Conservation (phyloP, 352 stramenopile genomes). For the Halophytophthora batemanensis region DNA sequence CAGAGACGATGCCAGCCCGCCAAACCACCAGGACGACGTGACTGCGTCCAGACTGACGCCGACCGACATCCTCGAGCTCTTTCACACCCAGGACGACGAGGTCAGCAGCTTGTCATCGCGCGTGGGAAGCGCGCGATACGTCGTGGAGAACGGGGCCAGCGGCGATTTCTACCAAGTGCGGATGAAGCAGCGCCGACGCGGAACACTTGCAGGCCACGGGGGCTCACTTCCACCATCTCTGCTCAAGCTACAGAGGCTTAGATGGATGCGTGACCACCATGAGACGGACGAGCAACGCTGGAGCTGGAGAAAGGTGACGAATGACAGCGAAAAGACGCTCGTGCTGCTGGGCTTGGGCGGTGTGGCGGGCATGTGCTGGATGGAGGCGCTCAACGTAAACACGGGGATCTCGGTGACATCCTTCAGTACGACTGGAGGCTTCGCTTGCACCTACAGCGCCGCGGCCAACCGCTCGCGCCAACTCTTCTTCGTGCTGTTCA, state of each 20-base stretch:
- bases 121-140: conserved; percentile 20
- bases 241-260: conserved; percentile 9
- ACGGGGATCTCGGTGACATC: conserved; percentile 2
- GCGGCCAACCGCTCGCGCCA: conserved; percentile 49
- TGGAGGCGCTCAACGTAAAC: conserved; percentile 56
- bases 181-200: conserved; percentile 5
- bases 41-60: conserved; percentile 7
- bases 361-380: conserved; percentile 59
- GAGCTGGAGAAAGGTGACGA: conserved; percentile 13
- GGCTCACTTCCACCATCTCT: conserved; percentile 10
- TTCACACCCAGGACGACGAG: conserved; percentile 18
- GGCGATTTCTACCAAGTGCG: conserved; percentile 60
- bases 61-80: conserved; percentile 26
- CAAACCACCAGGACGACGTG: conserved; percentile 7
- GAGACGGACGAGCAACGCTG: conserved; percentile 6
- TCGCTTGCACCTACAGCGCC: conserved; percentile 55
- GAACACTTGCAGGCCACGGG: background rate
- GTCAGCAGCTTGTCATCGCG: background rate
- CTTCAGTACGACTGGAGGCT: conserved; percentile 12
- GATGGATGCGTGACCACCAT: conserved; percentile 3
- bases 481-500: conserved; percentile 64
- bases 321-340: conserved; percentile 40
- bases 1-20: background rate
- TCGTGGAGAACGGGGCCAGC: conserved; percentile 58
- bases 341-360: conserved; percentile 51